Percentiles rank a stretch among this genome's conserved stretches.
These are phyloP conservation scores for Colletotrichum eremochloae DNA, from an alignment of 2,329 filamentous ascomycete species.

Conservation along the genomic window DNA sequence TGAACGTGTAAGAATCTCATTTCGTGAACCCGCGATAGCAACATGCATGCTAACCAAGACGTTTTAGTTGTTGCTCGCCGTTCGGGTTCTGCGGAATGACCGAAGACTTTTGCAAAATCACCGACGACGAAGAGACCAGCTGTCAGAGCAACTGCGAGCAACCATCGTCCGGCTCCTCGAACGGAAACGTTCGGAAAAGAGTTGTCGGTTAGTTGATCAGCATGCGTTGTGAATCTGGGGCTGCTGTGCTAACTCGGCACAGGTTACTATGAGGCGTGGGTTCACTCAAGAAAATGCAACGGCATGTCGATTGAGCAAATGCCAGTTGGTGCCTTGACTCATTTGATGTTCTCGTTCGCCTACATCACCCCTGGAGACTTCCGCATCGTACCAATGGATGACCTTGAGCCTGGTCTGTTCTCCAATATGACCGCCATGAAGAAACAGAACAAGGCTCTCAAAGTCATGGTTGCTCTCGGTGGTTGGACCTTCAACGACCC, in stretches of 20 bases:
- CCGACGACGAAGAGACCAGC: slow-evolving; percentile 8
- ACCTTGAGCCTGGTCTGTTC: slow-evolving; percentile 36
- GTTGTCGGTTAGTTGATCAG: no score
- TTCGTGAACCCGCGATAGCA: no score
- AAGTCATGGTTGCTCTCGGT: slow-evolving; percentile 54
- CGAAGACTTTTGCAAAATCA: slow-evolving; percentile 21
- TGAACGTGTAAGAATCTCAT: slow-evolving; percentile 48
- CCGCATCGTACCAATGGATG: slow-evolving; percentile 49
- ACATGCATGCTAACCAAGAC: no score
- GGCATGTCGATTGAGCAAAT: slow-evolving; percentile 38
- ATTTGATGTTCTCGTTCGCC: slow-evolving; percentile 52
- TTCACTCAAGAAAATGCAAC: neutral
- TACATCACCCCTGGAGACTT: slow-evolving; percentile 50
- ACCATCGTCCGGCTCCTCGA: no score
- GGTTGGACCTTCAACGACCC: slow-evolving; percentile 58
- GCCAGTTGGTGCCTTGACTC: slow-evolving; percentile 43
- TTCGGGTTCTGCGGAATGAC: slow-evolving; percentile 52
- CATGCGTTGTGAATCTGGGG: no score
- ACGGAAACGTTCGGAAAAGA: no score
- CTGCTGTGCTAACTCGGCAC: no score
- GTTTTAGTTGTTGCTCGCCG: slow-evolving; percentile 47
- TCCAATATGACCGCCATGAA: slow-evolving; percentile 50
- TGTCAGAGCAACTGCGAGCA: slow-evolving; percentile 45
- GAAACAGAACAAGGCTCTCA: slow-evolving; percentile 44
- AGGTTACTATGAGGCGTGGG: neutral